Percentiles rank a stretch among this genome's conserved stretches.
Conservation (phyloP, 1,139 yeast genomes). For the Debaryomyces udenii region DNA sequence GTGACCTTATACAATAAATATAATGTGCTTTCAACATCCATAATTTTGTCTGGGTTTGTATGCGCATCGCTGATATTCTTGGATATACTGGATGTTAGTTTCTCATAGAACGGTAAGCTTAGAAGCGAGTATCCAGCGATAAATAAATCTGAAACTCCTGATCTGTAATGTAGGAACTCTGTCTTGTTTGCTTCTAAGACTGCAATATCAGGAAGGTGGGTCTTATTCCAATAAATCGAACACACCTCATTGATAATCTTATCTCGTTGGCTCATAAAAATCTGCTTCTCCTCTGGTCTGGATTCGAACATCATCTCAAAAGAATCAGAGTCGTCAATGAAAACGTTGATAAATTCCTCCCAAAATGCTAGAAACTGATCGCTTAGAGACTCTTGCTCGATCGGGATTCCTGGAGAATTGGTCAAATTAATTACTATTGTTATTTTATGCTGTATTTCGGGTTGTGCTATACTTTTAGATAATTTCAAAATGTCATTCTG, state of each 20-base stretch:
- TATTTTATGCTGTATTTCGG: slow-evolving; percentile 42
- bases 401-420: slow-evolving; percentile 60
- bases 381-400: slow-evolving; percentile 69
- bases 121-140: slow-evolving; percentile 69
- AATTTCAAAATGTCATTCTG: slow-evolving; percentile 55
- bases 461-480: slow-evolving; percentile 47
- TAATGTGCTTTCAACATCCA: slow-evolving; percentile 69
- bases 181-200: slow-evolving; percentile 22
- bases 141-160: slow-evolving; percentile 75
- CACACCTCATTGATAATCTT: slow-evolving; percentile 50
- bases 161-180: slow-evolving; percentile 69
- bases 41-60: slow-evolving; percentile 6
- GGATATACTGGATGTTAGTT: slow-evolving; percentile 48
- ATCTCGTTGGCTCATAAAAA: slow-evolving; percentile 33
- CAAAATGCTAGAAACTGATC: slow-evolving; percentile 75
- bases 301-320: slow-evolving; percentile 34
- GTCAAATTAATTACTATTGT: slow-evolving; percentile 60
- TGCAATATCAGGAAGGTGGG: slow-evolving; percentile 37
- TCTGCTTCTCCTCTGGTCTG: slow-evolving; percentile 22
- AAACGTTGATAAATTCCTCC: slow-evolving; percentile 72
- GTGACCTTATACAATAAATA: slow-evolving; percentile 61
- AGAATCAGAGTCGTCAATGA: slow-evolving; percentile 55
- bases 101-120: slow-evolving; percentile 56
- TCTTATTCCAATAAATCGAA: slow-evolving; percentile 63
- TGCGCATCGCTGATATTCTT: slow-evolving; percentile 18